Evolutionary conservation across 306 rosid species (phyloP), one percentile per base, ranked within the genome.

Genomic region (Begonia peltatifolia): DNA sequence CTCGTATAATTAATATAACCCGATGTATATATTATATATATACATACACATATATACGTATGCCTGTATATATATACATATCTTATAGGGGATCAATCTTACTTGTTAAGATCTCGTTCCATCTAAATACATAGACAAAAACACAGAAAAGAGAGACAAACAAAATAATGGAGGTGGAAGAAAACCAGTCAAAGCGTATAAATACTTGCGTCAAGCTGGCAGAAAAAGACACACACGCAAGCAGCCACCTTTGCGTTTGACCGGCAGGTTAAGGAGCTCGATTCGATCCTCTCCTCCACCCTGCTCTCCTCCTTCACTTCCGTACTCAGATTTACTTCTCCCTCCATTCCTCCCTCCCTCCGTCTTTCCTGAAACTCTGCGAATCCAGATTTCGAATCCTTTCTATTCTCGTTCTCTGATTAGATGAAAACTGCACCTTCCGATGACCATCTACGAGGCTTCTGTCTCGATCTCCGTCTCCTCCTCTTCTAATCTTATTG

Each of bases 401-500:
- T 38, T 14, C 17, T 38, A 44, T 52, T 36, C 52, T 18, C 36
- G 52, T 6, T 52, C 4, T 20, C 18, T 17, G 41, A 14, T 55
- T 61, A 61, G 58, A 61, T 61, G 66, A 61, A 53, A 52, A 43
- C 52, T 43, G 58, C 66, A 44, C 48, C 66, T 41, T 52, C 42
- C 66, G 49, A 61, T 61, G 66, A 61, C 58, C 66, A 53, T 53
- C 22, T 4, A 51, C 46, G 58, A 61, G 52, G 52, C 58, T 52
- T 42, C 58, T 35, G 50, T 61, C 53, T 50, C 53, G 53, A 50
- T 50, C 53, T 50, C 53, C 20, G 9, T 14, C 58, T 52, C 65
- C 25, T 1, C 58, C 53, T 42, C 25, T 53, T 57, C 52, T 68
- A 87, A 82, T 68, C 78, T 77, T 63, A 83, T 10, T 11, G 95